Evolutionary conservation across 257 asterid genomes (phyloP), one percentile per base, ranked within the genome.

Genomic region (Rhazya stricta): DNA sequence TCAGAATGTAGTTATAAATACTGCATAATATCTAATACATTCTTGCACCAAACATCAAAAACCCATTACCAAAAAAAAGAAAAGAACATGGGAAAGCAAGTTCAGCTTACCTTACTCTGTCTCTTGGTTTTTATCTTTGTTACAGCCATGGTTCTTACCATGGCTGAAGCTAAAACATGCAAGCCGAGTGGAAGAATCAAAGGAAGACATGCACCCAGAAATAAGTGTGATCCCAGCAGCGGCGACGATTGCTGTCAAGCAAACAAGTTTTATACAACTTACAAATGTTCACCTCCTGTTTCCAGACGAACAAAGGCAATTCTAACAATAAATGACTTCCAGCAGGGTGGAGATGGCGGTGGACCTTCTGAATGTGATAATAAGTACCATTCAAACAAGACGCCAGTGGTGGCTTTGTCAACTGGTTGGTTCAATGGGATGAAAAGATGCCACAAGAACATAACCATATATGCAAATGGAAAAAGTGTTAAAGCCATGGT

Each of bases 361-460:
- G 79, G 39, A 4, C 83, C 85, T 34, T 58, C 85, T 3, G 78
- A 76, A 67, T 82, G 81, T 29, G 82, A 80, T 77, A 34, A 70
- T 12, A 58, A 72, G 53, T 82, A 71, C 77, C 82, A 79, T 74
- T 74, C 77, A 13, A 37, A 82, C 41, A 45, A 70, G 8, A 32
- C 48, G 21, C 83, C 80, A 1, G 71, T 82, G 16, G 80, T 79
- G 27, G 79, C 85, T 4, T 46, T 82, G 45, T 82, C 85, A 16
- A 72, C 77, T 6, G 51, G 74, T 15, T 82, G 83, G 81, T 82
- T 71, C 65, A 25, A 58, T 60, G 69, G 69, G 48, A 43, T 25
- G 70, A 72, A 39, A 43, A 30, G 81, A 66, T 82, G 85, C 66
- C 71, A 45, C 5, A 18, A 79, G 58, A 16, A 71, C 25, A 82